Conservation (phyloP, 2,329 filamentous ascomycete genomes). For the Davidsoniella eucalypti region DNA sequence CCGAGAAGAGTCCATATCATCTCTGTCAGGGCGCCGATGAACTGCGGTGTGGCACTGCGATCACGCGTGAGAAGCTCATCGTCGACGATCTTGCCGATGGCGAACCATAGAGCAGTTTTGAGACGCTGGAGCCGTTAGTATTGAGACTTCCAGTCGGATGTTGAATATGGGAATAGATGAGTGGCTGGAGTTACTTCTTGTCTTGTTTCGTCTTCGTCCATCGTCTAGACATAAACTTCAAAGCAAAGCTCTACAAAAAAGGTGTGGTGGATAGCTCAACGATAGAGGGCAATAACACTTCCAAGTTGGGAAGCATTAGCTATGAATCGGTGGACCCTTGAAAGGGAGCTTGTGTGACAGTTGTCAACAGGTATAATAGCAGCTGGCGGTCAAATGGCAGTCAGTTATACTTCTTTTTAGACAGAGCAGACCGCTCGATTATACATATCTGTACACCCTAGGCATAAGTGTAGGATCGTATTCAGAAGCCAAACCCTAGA, state of each 20-base stretch:
- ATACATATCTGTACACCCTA: background rate
- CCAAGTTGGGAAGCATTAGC: too few species aligned
- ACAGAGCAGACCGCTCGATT: too few species aligned
- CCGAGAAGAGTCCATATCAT: conserved; percentile 78
- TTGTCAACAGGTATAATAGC: too few species aligned
- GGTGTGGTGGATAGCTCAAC: too few species aligned
- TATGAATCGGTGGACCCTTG: too few species aligned
- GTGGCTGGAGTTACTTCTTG: conserved; percentile 6
- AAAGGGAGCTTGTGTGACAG: too few species aligned
- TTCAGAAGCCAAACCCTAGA: too few species aligned
- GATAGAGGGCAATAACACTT: too few species aligned
- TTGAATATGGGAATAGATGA: background rate
- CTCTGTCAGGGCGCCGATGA: conserved; percentile 73
- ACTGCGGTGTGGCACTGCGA: conserved; percentile 80
- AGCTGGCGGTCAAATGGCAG: too few species aligned
- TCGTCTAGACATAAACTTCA: background rate
- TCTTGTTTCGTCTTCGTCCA: conserved; percentile 11
- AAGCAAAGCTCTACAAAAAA: background rate
- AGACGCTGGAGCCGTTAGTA: conserved; percentile 39
- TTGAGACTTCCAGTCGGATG: background rate
- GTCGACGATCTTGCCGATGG: conserved; percentile 76
- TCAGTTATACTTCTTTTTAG: too few species aligned
- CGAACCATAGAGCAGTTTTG: conserved; percentile 73
- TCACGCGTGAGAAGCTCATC: conserved; percentile 47
- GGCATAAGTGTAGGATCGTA: too few species aligned